Evolutionary conservation across 192 early-diverging fungal species (phyloP), one percentile per base, ranked within the genome.

Genomic region (Backusella psychrophila): DNA sequence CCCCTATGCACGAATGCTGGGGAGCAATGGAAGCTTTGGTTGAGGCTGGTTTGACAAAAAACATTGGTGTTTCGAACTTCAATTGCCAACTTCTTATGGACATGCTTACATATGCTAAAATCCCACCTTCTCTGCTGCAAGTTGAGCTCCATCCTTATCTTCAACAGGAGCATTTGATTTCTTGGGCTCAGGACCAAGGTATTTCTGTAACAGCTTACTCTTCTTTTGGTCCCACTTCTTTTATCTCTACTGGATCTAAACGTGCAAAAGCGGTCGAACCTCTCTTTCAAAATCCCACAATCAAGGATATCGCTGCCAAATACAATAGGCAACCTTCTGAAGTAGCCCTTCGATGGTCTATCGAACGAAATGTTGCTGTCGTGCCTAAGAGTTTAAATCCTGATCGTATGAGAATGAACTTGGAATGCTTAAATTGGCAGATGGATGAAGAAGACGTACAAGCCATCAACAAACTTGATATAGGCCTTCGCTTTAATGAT

Each of bases 31-130:
- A 94, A 83, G 80, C 82, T 34, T 75, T 94, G 23, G 89, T 92
- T 11, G 85, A 89, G 1, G 75, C 76, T 6, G 88, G 89, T 9
- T 84, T 90, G 67, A 85, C 85, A 41, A 79, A 78, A 31, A 82
- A 85, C 75, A 90, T 90, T 81, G 94, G 94, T 69, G 85, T 94
- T 17, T 91, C 90, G 71, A 96, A 96, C 85, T 91, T 89, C 59
- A 83, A 83, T 41, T 75, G 74, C 21, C 75, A 77, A 34, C 29
- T 69, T 26, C 33, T 82, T n/a, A 80, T 89, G 83, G 84, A 91
- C 38, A 52, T 95, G 14, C 73, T 93, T 35, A 83, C 80, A 0
- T 84, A 85, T 69, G 87, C 88, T 38, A 77, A 81, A 36, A 39
- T 34, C 35, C 68, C 7, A 17, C 34, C 26, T 29, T 11, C 29